phyloP scores from a whole-genome alignment of 352 stramenopile species.

The Globisporangium megalacanthum region DNA sequence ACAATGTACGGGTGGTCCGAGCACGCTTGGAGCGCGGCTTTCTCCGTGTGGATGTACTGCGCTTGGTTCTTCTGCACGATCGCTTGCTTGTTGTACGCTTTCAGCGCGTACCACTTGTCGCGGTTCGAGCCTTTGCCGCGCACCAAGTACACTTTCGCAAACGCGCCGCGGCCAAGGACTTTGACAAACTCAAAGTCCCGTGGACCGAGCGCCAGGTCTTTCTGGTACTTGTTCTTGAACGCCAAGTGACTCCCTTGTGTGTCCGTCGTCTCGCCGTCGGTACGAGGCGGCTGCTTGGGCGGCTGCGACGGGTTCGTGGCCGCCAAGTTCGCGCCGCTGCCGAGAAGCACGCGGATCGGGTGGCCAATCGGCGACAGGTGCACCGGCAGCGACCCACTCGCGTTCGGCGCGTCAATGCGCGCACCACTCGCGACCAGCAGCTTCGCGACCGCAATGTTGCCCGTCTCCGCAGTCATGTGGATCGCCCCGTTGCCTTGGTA shows the following conservation, averaged over 20 bases:
- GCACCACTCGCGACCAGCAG: slow-evolving; percentile 66
- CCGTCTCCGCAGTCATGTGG: slow-evolving; percentile 72
- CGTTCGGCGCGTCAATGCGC: slow-evolving; percentile 69
- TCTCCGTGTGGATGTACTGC: slow-evolving; percentile 86
- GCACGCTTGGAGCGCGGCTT: slow-evolving; percentile 72
- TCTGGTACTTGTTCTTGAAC: slow-evolving; percentile 90
- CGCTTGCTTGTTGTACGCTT: slow-evolving; percentile 86
- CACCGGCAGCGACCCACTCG: slow-evolving; percentile 73
- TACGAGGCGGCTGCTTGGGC: slow-evolving; percentile 32
- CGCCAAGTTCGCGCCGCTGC: slow-evolving; percentile 59
- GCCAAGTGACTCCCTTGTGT: slow-evolving; percentile 77
- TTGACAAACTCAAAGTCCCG: slow-evolving; percentile 87
- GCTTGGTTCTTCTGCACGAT: slow-evolving; percentile 88
- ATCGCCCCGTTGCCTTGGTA: slow-evolving; percentile 81
- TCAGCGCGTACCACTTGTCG: slow-evolving; percentile 84
- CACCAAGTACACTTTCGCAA: slow-evolving; percentile 83
- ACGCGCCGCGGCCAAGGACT: slow-evolving; percentile 73
- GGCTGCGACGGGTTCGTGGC: slow-evolving; percentile 68
- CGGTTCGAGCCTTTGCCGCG: slow-evolving; percentile 79
- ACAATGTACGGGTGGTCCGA: slow-evolving; percentile 87
- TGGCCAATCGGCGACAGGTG: slow-evolving; percentile 84
- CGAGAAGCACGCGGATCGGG: slow-evolving; percentile 76
- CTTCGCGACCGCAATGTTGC: slow-evolving; percentile 77
- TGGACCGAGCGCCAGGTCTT: slow-evolving; percentile 71
- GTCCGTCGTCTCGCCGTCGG: slow-evolving; percentile 59